Percentiles rank a stretch among this genome's conserved stretches.
phyloP scores from a whole-genome alignment of 2,329 filamentous ascomycete genomes.

The Cytospora chrysosperma region DNA sequence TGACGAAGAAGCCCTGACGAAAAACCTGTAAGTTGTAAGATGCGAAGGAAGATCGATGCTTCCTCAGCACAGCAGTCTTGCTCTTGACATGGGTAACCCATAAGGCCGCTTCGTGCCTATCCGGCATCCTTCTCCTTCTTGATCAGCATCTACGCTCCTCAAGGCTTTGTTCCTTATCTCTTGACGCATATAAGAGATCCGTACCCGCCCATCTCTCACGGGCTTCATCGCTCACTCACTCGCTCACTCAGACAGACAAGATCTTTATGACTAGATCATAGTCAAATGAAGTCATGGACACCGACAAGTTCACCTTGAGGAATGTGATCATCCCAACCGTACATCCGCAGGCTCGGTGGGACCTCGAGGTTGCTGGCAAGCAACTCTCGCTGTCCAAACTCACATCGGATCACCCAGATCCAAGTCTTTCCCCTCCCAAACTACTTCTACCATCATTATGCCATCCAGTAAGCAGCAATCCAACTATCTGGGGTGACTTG shows the following conservation, averaged over 20 bases:
- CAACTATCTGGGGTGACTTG: too few relatives aligned
- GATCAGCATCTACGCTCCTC: neutral
- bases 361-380: neutral
- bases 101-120: neutral
- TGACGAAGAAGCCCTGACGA: too few relatives aligned
- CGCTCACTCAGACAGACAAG: too few relatives aligned
- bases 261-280: neutral
- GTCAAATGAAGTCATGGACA: neutral
- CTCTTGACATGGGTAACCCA: neutral
- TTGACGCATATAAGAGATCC: neutral
- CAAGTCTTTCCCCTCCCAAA: constrained; percentile 19
- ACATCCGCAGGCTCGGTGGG: constrained; percentile 1
- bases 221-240: too few relatives aligned
- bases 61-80: neutral
- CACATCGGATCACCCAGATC: constrained; percentile 1
- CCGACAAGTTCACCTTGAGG: neutral
- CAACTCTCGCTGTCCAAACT: neutral
- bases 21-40: too few relatives aligned
- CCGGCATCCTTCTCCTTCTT: neutral
- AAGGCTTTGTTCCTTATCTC: neutral
- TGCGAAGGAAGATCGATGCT: neutral
- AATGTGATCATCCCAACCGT: constrained; percentile 17
- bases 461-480: constrained; percentile 47
- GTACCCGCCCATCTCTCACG: too few relatives aligned
- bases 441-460: constrained; percentile 50